A percentile compares a stretch with the other conserved stretches of the same genome.
phyloP scores from a whole-genome alignment of 768 basidiomycete genomes.

The Podaxis sp. region DNA sequence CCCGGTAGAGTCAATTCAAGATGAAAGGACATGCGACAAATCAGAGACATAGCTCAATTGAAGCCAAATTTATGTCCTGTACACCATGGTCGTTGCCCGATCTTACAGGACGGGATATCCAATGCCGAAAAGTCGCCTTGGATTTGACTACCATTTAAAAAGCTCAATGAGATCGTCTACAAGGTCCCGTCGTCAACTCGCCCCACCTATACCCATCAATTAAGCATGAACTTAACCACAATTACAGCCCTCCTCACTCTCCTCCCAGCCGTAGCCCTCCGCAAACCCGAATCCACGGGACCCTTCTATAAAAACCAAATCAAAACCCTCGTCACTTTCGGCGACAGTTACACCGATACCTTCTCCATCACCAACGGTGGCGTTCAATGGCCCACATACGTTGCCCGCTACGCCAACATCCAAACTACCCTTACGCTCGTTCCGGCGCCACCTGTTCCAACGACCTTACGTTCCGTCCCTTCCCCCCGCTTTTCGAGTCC shows the following conservation, averaged over 20 bases:
- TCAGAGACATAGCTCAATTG: background rate
- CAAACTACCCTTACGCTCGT: constrained; percentile 52
- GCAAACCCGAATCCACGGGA: background rate
- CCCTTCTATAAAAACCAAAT: constrained; percentile 35
- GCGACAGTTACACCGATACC: constrained; percentile 61
- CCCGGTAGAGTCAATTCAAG: background rate
- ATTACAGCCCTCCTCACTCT: background rate
- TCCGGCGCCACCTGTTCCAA: constrained; percentile 68
- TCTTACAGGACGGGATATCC: background rate
- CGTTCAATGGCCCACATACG: constrained; percentile 58
- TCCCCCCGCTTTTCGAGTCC: constrained; percentile 53
- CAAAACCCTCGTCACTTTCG: constrained; percentile 63
- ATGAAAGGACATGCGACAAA: background rate
- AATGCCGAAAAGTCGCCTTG: background rate
- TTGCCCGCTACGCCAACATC: constrained; percentile 48
- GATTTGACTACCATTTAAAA: background rate
- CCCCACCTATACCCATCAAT: background rate
- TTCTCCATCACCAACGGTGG: constrained; percentile 35
- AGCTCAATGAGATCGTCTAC: background rate
- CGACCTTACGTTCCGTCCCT: constrained; percentile 51
- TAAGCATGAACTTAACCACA: background rate
- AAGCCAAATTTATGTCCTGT: background rate
- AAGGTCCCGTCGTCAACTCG: background rate
- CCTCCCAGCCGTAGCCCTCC: background rate
- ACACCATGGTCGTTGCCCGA: background rate